Base-by-base conservation (phyloP, 2,329 filamentous ascomycete genomes). In the Paecilomyces variotii region DNA sequence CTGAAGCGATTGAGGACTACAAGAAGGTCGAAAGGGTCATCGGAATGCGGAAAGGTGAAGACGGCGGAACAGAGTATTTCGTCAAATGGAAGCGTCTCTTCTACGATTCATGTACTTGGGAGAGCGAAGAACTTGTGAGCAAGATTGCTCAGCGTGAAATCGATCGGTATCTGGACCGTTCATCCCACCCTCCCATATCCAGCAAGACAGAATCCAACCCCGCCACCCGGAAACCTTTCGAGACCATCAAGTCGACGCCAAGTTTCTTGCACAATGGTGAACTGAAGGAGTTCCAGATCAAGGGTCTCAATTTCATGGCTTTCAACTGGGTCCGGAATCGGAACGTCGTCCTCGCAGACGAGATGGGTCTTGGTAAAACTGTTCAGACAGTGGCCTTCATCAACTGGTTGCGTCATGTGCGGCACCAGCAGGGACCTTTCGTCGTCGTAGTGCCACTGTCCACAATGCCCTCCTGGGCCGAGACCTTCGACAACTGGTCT, bases 351-450 rank as follows among this genome's bases (percentile, higher is more conserved):
- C 83, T 99, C 56, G 94, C 94, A 54, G 94, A 99, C 71, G 94
- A 99, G 76, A 99, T 99, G 94, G 94, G 94, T 67, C 82, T 99
- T 12, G 94, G 94, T 28, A 99, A 99, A 78, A 99, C 94, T 0
- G 94, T 99, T 0, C 94, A 99, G 76, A 97, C 93, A 0, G 92
- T 99, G 28, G 87, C 93, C 0, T 97, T 97, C 73, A 88, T 99
- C 74, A 97, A 93, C 72, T 99, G 94, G 93, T 82, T 99, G 60
- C 89, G 91, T 57, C 93, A 97, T 74, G 87, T 91, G 59, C 86
- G 93, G 64, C 83, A 82, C 55, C 94, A 99, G 72, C 90, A 97
- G 74, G 94, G 94, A 0, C 94, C 94, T 0, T 97, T 97, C 70
- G 85, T 99, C 51, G 93, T 97, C 60, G 91, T 97, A n/a, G 94